Conservation (phyloP, 1,284 basidiomycete genomes). For the Pyrrhoderma noxium region DNA sequence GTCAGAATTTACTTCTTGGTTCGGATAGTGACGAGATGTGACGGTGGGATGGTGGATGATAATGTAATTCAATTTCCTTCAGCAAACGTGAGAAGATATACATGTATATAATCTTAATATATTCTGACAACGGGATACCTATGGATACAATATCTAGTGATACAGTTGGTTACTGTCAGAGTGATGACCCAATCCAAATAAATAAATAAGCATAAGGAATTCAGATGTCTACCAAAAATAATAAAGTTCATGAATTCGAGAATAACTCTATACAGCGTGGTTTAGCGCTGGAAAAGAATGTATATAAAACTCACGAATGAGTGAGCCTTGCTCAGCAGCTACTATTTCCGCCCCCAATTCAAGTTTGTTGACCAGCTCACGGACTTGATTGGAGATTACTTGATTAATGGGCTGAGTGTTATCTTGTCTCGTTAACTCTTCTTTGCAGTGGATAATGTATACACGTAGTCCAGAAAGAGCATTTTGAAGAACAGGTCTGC, state of each 20-base stretch:
- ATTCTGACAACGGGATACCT: not conserved
- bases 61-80: too few relatives aligned
- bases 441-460: slow-evolving; percentile 78
- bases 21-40: too few relatives aligned
- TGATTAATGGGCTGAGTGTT: slow-evolving; percentile 38
- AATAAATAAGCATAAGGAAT: not conserved
- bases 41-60: too few relatives aligned
- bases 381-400: slow-evolving; percentile 58
- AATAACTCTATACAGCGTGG: too few relatives aligned
- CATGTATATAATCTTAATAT: too few relatives aligned
- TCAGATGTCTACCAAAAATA: not conserved
- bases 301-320: slow-evolving; percentile 53
- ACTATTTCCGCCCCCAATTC: slow-evolving; percentile 57
- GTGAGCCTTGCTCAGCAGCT: slow-evolving; percentile 64
- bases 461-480: slow-evolving; percentile 54
- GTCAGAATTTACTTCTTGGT: too few relatives aligned
- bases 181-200: not conserved
- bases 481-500: slow-evolving; percentile 29
- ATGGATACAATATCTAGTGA: slow-evolving; percentile 10
- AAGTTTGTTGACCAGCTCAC: slow-evolving; percentile 43
- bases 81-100: too few relatives aligned
- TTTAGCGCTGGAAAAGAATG: too few relatives aligned
- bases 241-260: not conserved
- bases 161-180: not conserved
- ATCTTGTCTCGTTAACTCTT: slow-evolving; percentile 36